Conservation (phyloP, 139 green algal species). For the Chlorella sp. region DNA sequence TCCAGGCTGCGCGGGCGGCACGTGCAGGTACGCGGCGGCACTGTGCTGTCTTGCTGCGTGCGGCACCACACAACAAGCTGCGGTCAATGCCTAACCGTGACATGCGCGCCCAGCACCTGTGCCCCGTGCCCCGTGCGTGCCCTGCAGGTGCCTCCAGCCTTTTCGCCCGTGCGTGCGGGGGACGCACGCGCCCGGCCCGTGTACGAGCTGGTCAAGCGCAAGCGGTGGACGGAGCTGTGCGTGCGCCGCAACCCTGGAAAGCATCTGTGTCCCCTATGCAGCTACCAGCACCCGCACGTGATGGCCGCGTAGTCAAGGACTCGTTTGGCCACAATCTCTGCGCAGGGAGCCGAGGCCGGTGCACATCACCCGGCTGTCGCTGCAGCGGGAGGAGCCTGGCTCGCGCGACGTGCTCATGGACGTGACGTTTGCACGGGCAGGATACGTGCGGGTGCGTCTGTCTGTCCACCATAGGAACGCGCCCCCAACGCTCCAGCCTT, state of each 20-base stretch:
- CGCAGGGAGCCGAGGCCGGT: conserved; percentile 9
- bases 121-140: not conserved
- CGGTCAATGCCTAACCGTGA: too few species aligned
- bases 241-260: too few species aligned
- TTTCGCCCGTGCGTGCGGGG: not conserved
- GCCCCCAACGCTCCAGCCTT: too few species aligned
- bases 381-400: conserved; percentile 3
- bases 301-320: too few species aligned
- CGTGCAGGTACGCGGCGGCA: not conserved
- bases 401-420: not conserved
- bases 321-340: too few species aligned
- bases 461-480: too few species aligned
- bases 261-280: too few species aligned
- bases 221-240: not conserved
- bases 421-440: not conserved
- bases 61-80: too few species aligned
- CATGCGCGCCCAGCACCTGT: too few species aligned
- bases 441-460: not conserved
- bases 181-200: too few species aligned
- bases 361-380: not conserved
- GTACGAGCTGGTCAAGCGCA: not conserved
- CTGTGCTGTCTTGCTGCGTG: too few species aligned
- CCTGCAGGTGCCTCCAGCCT: conserved; percentile 2
- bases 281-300: too few species aligned
- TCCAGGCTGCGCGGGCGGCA: not conserved